Percentiles rank a stretch among this genome's conserved stretches.
These are phyloP conservation scores for Phoma sp. DNA, from an alignment of 2,329 filamentous ascomycete species.

Conservation along the genomic window DNA sequence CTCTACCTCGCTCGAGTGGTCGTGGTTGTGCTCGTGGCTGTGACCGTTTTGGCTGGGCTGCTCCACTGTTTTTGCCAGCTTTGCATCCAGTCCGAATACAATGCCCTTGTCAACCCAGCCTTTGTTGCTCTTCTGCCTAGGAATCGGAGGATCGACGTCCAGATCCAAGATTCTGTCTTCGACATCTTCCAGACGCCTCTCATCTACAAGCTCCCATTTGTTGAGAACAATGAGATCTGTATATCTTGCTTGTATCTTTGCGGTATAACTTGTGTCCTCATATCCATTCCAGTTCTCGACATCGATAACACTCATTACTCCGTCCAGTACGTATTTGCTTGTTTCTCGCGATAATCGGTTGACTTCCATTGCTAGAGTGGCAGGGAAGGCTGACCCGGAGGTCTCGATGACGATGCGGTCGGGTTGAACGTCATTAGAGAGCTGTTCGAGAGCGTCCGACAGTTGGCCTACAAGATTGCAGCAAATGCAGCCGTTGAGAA, in stretches of 20 bases:
- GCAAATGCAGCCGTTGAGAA: conserved; percentile 98
- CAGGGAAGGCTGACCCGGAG: conserved; percentile 80
- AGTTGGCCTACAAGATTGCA: conserved; percentile 97
- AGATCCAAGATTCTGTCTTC: conserved; percentile 81
- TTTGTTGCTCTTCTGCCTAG: conserved; percentile 84
- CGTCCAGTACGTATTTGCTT: conserved; percentile 77
- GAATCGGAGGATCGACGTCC: conserved; percentile 74
- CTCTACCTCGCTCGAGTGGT: conserved; percentile 86
- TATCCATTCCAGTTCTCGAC: conserved; percentile 96
- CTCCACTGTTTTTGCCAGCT: conserved; percentile 65
- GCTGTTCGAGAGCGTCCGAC: conserved; percentile 77
- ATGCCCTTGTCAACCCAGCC: conserved; percentile 81
- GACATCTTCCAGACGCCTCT: conserved; percentile 77
- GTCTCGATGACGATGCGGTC: conserved; percentile 96
- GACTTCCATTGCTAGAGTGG: conserved; percentile 88
- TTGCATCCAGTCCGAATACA: conserved; percentile 87
- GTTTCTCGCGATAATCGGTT: conserved; percentile 79
- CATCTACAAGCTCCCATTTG: conserved; percentile 83
- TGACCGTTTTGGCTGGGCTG: conserved; percentile 64
- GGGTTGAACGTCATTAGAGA: conserved; percentile 67
- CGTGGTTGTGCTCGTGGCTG: conserved; percentile 57
- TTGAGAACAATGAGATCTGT: conserved; percentile 92
- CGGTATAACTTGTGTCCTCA: conserved; percentile 88
- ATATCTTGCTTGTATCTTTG: conserved; percentile 84
- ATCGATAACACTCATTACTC: conserved; percentile 88